A percentile compares a stretch with the other conserved stretches of the same genome.
These are phyloP conservation scores for Hypoxylon sp. DNA, from an alignment of 2,329 filamentous ascomycete species.

Conservation along the genomic window DNA sequence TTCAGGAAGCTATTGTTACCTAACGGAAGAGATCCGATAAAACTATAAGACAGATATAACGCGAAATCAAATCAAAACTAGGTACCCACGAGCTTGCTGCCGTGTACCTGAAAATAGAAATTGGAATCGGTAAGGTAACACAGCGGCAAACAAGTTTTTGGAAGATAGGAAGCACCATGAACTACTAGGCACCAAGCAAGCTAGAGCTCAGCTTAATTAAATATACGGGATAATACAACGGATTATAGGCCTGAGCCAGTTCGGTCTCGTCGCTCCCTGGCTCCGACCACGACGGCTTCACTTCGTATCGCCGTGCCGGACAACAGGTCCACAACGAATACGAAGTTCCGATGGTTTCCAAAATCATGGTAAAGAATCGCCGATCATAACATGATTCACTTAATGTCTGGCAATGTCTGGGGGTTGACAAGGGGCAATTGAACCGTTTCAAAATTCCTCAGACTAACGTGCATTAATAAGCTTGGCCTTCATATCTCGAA, in stretches of 20 bases:
- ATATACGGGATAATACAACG: constrained; percentile 27
- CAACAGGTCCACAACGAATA: constrained; percentile 36
- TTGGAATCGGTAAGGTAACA: constrained; percentile 1
- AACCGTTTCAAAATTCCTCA: constrained; percentile 22
- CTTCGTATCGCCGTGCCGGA: constrained; percentile 40
- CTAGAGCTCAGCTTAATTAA: constrained; percentile 9
- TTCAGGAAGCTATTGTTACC: constrained; percentile 9
- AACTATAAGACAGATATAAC: constrained; percentile 3
- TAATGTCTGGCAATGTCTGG: constrained; percentile 29
- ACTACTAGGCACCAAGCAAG: constrained; percentile 1
- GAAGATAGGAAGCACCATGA: neutral
- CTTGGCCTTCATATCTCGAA: neutral
- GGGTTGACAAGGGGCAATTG: constrained; percentile 21
- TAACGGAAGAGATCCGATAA: constrained; percentile 3
- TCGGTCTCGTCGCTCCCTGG: constrained; percentile 15
- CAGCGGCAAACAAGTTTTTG: neutral
- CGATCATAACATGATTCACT: constrained; percentile 39
- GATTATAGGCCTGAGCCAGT: constrained; percentile 12
- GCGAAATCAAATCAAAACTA: constrained; percentile 2
- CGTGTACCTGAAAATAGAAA: constrained; percentile 2
- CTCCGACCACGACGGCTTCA: constrained; percentile 27
- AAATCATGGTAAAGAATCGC: constrained; percentile 36
- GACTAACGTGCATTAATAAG: constrained; percentile 18
- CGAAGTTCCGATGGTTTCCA: constrained; percentile 25
- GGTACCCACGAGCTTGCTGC: constrained; percentile 1